phyloP scores from a whole-genome alignment of 495 filamentous ascomycete species.

The Aspergillus diversus region DNA sequence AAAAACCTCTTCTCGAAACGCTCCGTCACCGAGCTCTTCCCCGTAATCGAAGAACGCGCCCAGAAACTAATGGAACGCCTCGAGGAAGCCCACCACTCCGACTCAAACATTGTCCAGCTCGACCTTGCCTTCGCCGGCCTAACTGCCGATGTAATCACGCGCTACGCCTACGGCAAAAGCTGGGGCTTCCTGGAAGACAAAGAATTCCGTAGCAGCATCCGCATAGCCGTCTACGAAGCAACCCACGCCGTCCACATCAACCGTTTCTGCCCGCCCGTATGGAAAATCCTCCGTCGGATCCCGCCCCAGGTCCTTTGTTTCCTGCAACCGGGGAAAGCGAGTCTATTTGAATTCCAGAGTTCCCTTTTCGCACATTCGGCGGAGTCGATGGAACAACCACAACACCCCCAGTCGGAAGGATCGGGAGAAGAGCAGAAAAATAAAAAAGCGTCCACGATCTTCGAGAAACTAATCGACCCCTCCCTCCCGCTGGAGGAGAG shows the following conservation, averaged over 20 bases:
- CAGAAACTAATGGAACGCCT: conserved; percentile 26
- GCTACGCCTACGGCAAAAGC: conserved; percentile 46
- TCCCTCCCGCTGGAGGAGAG: conserved; percentile 28
- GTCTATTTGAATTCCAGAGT: conserved; percentile 27
- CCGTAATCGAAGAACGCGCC: background rate
- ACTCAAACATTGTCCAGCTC: conserved; percentile 31
- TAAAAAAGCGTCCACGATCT: conserved; percentile 19
- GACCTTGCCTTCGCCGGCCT: conserved; percentile 43
- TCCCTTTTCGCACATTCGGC: background rate
- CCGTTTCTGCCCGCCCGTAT: conserved; percentile 35
- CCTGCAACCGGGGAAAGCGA: conserved; percentile 30
- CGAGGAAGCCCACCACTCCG: conserved; percentile 26
- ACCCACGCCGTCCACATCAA: conserved; percentile 29
- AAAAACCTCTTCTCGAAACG: conserved; percentile 35
- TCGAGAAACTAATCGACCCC: conserved; percentile 29
- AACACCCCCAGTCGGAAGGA: too few species aligned
- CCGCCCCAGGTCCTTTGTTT: conserved; percentile 25
- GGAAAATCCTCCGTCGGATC: conserved; percentile 18
- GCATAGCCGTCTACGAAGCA: conserved; percentile 23
- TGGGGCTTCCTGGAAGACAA: conserved; percentile 35
- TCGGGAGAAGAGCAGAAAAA: background rate
- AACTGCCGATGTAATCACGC: conserved; percentile 46
- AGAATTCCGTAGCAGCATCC: conserved; percentile 27
- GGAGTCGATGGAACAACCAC: background rate
- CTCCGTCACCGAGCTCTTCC: conserved; percentile 17